phyloP scores from a whole-genome alignment of 805 yeast genomes.

The Spathaspora arborariae region DNA sequence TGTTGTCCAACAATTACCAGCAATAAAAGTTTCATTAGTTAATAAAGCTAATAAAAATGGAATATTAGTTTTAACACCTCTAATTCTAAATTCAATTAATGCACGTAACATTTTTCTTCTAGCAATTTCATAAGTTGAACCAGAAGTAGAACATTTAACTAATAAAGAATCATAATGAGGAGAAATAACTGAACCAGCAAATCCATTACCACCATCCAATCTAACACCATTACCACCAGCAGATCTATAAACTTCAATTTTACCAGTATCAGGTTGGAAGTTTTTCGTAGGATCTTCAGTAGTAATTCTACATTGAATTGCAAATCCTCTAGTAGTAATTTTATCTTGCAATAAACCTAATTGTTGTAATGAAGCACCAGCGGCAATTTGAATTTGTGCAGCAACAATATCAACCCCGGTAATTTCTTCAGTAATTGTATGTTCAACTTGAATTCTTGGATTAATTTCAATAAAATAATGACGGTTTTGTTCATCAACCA shows the following conservation, averaged over 20 bases:
- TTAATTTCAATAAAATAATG: constrained; percentile 97
- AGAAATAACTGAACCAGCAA: constrained; percentile 92
- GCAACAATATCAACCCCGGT: constrained; percentile 98
- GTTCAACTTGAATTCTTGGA: constrained; percentile 98
- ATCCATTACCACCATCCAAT: constrained; percentile 97
- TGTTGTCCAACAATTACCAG: constrained; percentile 95
- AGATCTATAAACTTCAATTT: constrained; percentile 94
- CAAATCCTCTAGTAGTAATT: constrained; percentile 94
- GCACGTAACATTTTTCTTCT: constrained; percentile 98
- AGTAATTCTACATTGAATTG: constrained; percentile 98
- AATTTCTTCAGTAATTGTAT: constrained; percentile 97
- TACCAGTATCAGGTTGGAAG: constrained; percentile 98
- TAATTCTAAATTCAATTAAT: constrained; percentile 92
- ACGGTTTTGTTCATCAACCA: constrained; percentile 89
- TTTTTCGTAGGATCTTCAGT: constrained; percentile 96
- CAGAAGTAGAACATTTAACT: constrained; percentile 97
- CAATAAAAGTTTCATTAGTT: constrained; percentile 83
- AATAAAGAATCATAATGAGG: constrained; percentile 98
- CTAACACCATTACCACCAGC: constrained; percentile 99
- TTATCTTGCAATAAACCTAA: constrained; percentile 91
- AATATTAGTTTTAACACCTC: constrained; percentile 98
- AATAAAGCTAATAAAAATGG: constrained; percentile 90
- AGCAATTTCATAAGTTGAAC: constrained; percentile 93
- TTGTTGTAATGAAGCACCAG: constrained; percentile 92
- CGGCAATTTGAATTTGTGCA: constrained; percentile 98